phyloP scores from a whole-genome alignment of 169 alveolate genomes.

The Plasmodium fragile region DNA sequence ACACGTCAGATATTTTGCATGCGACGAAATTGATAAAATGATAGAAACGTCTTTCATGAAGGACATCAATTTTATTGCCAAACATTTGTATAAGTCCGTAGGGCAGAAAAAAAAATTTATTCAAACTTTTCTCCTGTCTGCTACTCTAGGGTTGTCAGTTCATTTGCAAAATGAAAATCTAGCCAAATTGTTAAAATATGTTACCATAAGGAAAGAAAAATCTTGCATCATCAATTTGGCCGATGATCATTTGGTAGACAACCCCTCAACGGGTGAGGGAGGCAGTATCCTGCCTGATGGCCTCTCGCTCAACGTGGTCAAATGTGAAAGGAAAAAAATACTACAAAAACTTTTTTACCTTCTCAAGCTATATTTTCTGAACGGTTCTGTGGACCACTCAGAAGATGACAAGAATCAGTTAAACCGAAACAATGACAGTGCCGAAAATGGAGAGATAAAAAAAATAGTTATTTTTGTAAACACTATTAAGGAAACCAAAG shows the following conservation, averaged over 20 bases:
- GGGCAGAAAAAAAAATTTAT: constrained; percentile 38
- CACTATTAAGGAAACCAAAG: constrained; percentile 42
- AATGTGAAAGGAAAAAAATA: constrained; percentile 46
- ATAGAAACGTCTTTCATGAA: constrained; percentile 65
- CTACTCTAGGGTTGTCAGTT: constrained; percentile 54
- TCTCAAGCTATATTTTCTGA: not conserved
- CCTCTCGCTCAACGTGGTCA: constrained; percentile 18
- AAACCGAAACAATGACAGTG: not conserved
- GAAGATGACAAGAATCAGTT: not conserved
- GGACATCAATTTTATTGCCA: constrained; percentile 58
- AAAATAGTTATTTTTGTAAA: constrained; percentile 66
- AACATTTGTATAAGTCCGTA: constrained; percentile 56
- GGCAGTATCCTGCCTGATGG: constrained; percentile 34
- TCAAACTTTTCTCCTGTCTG: constrained; percentile 69
- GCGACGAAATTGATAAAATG: constrained; percentile 76
- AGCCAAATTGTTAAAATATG: constrained; percentile 37
- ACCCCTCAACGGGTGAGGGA: not conserved
- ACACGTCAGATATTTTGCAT: constrained; percentile 66
- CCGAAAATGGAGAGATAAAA: constrained; percentile 8
- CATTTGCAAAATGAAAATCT: constrained; percentile 60
- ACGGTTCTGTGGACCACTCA: not conserved
- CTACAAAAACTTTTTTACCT: constrained; percentile 48
- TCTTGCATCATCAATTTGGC: constrained; percentile 24
- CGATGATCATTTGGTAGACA: not conserved
- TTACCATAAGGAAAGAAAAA: constrained; percentile 55